phyloP scores from a whole-genome alignment of 495 filamentous ascomycete species.

The Gamarada debralockiae region DNA sequence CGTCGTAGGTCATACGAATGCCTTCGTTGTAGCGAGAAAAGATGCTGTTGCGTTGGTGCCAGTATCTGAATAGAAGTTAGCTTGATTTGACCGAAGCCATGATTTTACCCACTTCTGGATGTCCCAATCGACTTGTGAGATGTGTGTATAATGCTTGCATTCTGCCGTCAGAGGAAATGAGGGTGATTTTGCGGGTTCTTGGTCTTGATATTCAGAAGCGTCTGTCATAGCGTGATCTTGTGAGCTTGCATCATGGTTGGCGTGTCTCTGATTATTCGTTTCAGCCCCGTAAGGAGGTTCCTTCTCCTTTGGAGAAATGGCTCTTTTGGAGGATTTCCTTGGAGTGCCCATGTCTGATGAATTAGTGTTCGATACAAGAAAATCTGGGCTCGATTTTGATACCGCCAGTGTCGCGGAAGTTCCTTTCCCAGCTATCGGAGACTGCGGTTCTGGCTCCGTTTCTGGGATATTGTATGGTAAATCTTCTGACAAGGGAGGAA shows the following conservation, averaged over 20 bases:
- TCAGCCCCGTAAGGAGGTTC: too few relatives aligned
- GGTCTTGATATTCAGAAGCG: not conserved
- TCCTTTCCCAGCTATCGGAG: too few relatives aligned
- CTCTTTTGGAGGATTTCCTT: not conserved
- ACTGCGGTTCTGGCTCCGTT: too few relatives aligned
- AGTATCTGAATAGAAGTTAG: constrained; percentile 61
- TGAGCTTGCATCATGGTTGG: not conserved
- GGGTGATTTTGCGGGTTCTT: not conserved
- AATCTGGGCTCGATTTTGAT: too few relatives aligned
- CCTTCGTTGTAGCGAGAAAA: constrained; percentile 81
- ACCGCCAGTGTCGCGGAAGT: too few relatives aligned
- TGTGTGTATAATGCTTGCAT: constrained; percentile 61
- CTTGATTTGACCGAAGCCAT: not conserved
- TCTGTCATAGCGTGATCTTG: not conserved
- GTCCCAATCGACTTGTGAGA: constrained; percentile 66
- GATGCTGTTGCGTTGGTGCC: constrained; percentile 77
- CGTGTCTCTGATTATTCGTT: too few relatives aligned
- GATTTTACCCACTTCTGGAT: constrained; percentile 61
- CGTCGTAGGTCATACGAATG: constrained; percentile 83
- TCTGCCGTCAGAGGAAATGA: constrained; percentile 36
- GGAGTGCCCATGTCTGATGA: too few relatives aligned
- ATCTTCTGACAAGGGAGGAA: too few relatives aligned
- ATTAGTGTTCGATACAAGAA: too few relatives aligned
- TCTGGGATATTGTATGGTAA: too few relatives aligned
- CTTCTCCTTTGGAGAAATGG: not conserved